Conservation (phyloP, 768 basidiomycete species). For the Nidularia sp. region DNA sequence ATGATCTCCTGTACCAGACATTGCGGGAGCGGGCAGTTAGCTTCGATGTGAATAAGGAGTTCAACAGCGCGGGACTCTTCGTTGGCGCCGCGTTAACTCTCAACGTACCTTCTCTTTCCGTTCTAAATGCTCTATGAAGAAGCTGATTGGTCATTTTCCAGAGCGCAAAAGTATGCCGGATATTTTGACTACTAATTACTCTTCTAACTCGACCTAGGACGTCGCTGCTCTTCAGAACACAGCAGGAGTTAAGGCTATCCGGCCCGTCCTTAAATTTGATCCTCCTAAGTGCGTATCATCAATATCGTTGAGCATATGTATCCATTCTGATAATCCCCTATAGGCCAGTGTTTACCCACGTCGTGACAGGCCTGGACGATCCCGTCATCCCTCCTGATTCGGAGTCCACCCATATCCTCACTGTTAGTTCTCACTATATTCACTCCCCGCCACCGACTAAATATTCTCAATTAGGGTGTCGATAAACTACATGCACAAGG, state of each 20-base stretch:
- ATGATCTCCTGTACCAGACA: constrained; percentile 43
- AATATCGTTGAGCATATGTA: neutral
- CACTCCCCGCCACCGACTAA: neutral
- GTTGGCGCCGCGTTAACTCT: constrained; percentile 54
- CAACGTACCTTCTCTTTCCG: constrained; percentile 7
- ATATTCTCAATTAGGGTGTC: constrained; percentile 38
- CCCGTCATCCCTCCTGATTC: constrained; percentile 39
- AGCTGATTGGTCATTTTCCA: neutral
- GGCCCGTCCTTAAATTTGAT: constrained; percentile 44
- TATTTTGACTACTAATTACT: neutral
- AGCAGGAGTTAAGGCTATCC: constrained; percentile 51
- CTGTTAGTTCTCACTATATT: constrained; percentile 26
- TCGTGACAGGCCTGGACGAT: constrained; percentile 19
- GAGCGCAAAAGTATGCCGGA: neutral
- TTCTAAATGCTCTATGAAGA: neutral
- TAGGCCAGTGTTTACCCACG: neutral
- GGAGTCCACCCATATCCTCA: constrained; percentile 50
- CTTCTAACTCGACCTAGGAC: constrained; percentile 37
- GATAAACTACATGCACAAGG: constrained; percentile 63
- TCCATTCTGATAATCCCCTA: constrained; percentile 8
- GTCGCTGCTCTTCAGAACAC: constrained; percentile 36
- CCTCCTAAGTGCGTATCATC: constrained; percentile 34
- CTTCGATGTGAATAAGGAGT: constrained; percentile 48
- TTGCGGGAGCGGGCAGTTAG: constrained; percentile 39
- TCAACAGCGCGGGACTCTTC: constrained; percentile 48